Evolutionary conservation across 1,139 yeast genomes (phyloP), one percentile per base, ranked within the genome.

Genomic region (Pichia sp.): DNA sequence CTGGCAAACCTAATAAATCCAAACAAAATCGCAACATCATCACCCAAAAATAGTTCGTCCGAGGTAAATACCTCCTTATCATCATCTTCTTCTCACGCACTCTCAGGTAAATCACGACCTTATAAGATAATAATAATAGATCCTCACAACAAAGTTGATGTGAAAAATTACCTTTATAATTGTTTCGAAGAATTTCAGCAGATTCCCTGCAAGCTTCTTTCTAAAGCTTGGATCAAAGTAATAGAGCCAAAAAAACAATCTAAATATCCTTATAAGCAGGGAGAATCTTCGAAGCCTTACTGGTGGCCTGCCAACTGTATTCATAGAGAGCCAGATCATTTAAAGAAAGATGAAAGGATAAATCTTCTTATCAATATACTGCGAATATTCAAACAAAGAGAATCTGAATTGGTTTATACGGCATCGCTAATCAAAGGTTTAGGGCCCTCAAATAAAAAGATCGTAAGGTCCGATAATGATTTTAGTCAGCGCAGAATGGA

Each of bases 281-380:
- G 80, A 2, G 75, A 76, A 13, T 52, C 44, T 0, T 63, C 80
- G 8, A 79, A 74, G 59, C 93, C 93, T 0, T 64, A 64, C 1
- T 86, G 93, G 92, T 87, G 93, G 95, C 93, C 93, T 0, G 45
- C 45, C 0, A 54, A 61, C 16, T 80, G 84, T 0, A 73, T 80
- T 44, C 93, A 87, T 67, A 74, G 75, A 50, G 93, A 87, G 62
- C 93, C 93, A 0, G 93, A 87, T 66, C 90, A 87, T 68, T 71
- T 87, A 57, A 77, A 75, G 57, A 86, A 84, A 64, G 69, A 69
- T 1, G 84, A 82, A 59, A 70, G 95, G 55, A 66, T 84, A 19
- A 64, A 63, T 3, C 67, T 87, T 30, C 69, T 86, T 63, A 70
- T 76, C 19, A 64, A 72, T 26, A 74, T 86, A 23, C 30, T 62